phyloP scores from a whole-genome alignment of 495 filamentous ascomycete species.

The Neurospora sp. region DNA sequence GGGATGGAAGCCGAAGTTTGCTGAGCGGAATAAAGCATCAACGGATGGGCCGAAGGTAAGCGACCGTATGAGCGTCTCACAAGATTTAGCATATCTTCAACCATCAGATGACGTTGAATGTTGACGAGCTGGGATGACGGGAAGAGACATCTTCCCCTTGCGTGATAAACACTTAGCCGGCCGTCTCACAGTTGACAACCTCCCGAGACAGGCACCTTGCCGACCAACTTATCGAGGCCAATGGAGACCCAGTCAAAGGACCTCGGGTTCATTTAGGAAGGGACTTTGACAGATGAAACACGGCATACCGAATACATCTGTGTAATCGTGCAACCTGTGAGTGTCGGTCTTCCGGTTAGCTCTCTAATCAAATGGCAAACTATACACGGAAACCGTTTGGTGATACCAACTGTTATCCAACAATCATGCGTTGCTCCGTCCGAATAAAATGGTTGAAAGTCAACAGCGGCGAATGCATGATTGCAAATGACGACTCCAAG shows the following conservation, averaged over 20 bases:
- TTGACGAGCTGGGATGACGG: not conserved
- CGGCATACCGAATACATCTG: not conserved
- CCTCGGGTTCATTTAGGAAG: not conserved
- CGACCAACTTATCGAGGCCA: not conserved
- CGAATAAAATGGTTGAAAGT: not conserved
- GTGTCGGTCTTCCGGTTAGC: not conserved
- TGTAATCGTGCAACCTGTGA: not conserved
- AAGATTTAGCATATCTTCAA: not conserved
- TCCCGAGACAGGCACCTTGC: not conserved
- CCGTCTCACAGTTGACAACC: not conserved
- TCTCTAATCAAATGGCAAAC: not conserved
- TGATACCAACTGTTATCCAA: not conserved
- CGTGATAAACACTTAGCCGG: not conserved
- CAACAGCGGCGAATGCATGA: not conserved
- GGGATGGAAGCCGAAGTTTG: not conserved
- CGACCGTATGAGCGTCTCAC: not conserved
- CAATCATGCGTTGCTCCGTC: not conserved
- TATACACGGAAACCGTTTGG: not conserved
- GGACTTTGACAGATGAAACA: not conserved
- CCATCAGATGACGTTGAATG: not conserved
- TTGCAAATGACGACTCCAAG: not conserved
- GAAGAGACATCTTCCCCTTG: not conserved
- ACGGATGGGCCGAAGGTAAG: not conserved
- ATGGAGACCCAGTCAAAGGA: not conserved
- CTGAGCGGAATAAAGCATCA: not conserved